Conservation (phyloP, 1,139 yeast genomes). For the Debaryomyces subglobosus region DNA sequence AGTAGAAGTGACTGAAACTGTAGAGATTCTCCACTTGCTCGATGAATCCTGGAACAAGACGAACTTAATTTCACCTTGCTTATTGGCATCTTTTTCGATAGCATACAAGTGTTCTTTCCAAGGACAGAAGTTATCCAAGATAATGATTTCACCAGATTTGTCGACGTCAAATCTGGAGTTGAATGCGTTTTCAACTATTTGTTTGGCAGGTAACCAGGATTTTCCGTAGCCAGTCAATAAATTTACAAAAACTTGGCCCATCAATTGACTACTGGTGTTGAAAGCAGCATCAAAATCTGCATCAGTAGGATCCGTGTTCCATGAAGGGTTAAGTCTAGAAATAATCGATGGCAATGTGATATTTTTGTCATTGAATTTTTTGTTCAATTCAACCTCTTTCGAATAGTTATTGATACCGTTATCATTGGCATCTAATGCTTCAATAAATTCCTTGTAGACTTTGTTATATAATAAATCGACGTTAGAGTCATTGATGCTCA, state of each 20-base stretch:
- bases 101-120: slow-evolving; percentile 93
- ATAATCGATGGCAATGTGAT: slow-evolving; percentile 80
- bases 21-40: slow-evolving; percentile 84
- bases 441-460: slow-evolving; percentile 83
- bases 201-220: slow-evolving; percentile 91
- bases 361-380: slow-evolving; percentile 36
- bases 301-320: slow-evolving; percentile 73
- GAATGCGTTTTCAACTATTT: slow-evolving; percentile 73
- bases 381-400: slow-evolving; percentile 42
- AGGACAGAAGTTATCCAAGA: slow-evolving; percentile 76
- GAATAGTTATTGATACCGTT: slow-evolving; percentile 85
- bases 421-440: slow-evolving; percentile 94
- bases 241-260: slow-evolving; percentile 79
- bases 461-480: slow-evolving; percentile 70
- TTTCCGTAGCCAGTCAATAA: slow-evolving; percentile 74
- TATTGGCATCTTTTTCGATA: slow-evolving; percentile 64
- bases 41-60: slow-evolving; percentile 79
- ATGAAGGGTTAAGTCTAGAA: slow-evolving; percentile 78
- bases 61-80: slow-evolving; percentile 64
- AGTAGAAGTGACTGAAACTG: slow-evolving; percentile 74
- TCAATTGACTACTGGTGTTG: slow-evolving; percentile 69
- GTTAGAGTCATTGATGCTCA: slow-evolving; percentile 37
- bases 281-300: slow-evolving; percentile 70
- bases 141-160: slow-evolving; percentile 69
- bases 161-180: slow-evolving; percentile 55